A percentile compares a stretch with the other conserved stretches of the same genome.
Evolutionary conservation across 2,329 filamentous ascomycete species (phyloP).

Genomic region (Helicocarpus griseus): DNA sequence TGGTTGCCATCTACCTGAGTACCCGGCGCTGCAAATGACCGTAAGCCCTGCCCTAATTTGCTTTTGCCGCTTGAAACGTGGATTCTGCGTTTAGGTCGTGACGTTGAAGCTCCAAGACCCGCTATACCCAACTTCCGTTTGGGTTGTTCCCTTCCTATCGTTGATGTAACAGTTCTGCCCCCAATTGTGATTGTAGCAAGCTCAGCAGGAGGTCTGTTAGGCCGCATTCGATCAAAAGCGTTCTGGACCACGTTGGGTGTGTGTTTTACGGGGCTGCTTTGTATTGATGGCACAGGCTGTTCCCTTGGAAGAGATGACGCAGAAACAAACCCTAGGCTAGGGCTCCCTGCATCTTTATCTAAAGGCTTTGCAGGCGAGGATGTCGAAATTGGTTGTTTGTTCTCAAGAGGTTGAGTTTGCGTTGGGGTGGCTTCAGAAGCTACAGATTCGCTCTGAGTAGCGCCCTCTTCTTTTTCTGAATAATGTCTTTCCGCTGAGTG

Average conservation of each 20-base stretch:
- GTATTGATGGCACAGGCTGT: background rate
- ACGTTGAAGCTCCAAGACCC: constrained; percentile 11
- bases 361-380: constrained; percentile 1
- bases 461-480: background rate
- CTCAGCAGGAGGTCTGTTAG: constrained; percentile 52
- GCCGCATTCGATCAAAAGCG: constrained; percentile 56
- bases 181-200: constrained; percentile 68
- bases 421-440: background rate
- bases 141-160: constrained; percentile 46
- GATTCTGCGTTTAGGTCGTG: constrained; percentile 31
- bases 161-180: constrained; percentile 54
- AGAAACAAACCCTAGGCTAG: background rate
- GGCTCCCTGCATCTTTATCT: constrained; percentile 6
- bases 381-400: background rate
- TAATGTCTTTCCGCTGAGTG: background rate
- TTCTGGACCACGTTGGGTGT: constrained; percentile 42
- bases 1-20: constrained; percentile 25
- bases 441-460: background rate
- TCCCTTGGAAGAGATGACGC: background rate
- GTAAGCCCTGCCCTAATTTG: constrained; percentile 39
- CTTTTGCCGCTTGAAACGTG: constrained; percentile 27
- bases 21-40: constrained; percentile 47
- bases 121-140: constrained; percentile 25
- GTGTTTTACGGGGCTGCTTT: background rate
- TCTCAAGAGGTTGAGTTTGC: background rate